A percentile compares a stretch with the other conserved stretches of the same genome.
Evolutionary conservation across 768 basidiomycete species (phyloP).

Genomic region (Mycena capillaripes): DNA sequence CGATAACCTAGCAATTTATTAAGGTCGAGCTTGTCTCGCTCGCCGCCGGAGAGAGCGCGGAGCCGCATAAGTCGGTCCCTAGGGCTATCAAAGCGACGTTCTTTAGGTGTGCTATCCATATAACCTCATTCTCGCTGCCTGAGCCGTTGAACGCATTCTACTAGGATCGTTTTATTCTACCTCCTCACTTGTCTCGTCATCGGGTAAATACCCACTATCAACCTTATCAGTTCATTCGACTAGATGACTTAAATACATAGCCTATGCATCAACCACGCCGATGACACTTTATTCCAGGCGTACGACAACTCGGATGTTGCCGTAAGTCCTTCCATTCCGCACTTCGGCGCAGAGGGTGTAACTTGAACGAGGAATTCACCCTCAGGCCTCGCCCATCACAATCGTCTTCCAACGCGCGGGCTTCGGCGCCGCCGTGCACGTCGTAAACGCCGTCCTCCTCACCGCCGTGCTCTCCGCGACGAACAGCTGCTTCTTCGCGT

Average conservation of each 20-base stretch:
- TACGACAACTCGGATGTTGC: slow-evolving; percentile 50
- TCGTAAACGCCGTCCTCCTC: slow-evolving; percentile 77
- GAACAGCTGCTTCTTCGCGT: slow-evolving; percentile 76
- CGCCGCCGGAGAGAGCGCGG: slow-evolving; percentile 79
- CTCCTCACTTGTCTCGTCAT: slow-evolving; percentile 75
- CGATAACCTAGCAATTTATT: too few relatives aligned
- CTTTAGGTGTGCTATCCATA: slow-evolving; percentile 48
- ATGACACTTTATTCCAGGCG: slow-evolving; percentile 46
- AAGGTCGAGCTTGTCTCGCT: slow-evolving; percentile 74
- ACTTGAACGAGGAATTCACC: neutral
- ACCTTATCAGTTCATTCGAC: neutral
- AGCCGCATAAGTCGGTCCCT: slow-evolving; percentile 74
- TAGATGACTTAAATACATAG: neutral
- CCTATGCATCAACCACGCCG: slow-evolving; percentile 71
- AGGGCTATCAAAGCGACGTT: slow-evolving; percentile 78
- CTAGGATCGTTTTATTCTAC: slow-evolving; percentile 72
- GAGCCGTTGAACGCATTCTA: neutral
- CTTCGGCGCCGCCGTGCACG: slow-evolving; percentile 71
- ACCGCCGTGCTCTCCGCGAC: slow-evolving; percentile 77
- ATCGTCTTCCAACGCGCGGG: slow-evolving; percentile 74
- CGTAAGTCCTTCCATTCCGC: slow-evolving; percentile 57
- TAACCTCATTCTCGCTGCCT: neutral
- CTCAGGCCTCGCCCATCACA: slow-evolving; percentile 69
- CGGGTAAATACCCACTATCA: slow-evolving; percentile 45
- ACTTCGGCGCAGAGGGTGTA: neutral